Evolutionary conservation across 805 yeast species (phyloP), one percentile per base, ranked within the genome.

Genomic region (Teunomyces gatunensis): DNA sequence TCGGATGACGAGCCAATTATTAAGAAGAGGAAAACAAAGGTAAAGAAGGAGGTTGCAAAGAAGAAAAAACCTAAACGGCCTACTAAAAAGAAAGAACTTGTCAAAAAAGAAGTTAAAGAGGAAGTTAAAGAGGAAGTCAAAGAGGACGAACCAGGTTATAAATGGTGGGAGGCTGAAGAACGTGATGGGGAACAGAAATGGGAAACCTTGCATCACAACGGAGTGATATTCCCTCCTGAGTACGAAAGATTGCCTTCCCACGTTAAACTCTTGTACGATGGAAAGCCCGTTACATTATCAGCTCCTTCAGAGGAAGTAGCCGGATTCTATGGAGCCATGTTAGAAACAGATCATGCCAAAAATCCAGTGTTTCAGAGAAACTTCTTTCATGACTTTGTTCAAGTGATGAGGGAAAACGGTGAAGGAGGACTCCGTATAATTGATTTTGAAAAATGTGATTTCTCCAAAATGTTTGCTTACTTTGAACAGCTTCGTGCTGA

Each of bases 241-340:
- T 92, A 92, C 64, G 91, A 85, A 60, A 90, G 94, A 3, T 69
- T 92, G 39, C 98, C 98, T 0, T 69, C 79, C 4, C 77, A 80
- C 57, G 87, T 91, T 34, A 88, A 86, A 60, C 57, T 92, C 45
- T 76, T 80, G 49, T 91, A 92, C 59, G 85, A 86, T 55, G 89
- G 88, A 0, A 75, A 79, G 54, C 87, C 94, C 0, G 91, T 91
- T 0, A 73, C 72, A 25, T 73, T 92, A 48, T 92, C 96, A 1
- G 68, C 72, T 0, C 87, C 76, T 47, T 97, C 97, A 2, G 99
- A 92, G 67, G 98, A 92, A 65, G 97, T 92, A 30, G 98, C 97
- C 0, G 97, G 97, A 0, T 92, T 90, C 60, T 92, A 78, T 65
- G 98, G 86, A 7, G 96, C 96, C 5, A 77, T 92, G 81, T 53